A percentile compares a stretch with the other conserved stretches of the same genome.
phyloP scores from a whole-genome alignment of 495 filamentous ascomycete species.

The Pseudomonodictys pantanalensis region DNA sequence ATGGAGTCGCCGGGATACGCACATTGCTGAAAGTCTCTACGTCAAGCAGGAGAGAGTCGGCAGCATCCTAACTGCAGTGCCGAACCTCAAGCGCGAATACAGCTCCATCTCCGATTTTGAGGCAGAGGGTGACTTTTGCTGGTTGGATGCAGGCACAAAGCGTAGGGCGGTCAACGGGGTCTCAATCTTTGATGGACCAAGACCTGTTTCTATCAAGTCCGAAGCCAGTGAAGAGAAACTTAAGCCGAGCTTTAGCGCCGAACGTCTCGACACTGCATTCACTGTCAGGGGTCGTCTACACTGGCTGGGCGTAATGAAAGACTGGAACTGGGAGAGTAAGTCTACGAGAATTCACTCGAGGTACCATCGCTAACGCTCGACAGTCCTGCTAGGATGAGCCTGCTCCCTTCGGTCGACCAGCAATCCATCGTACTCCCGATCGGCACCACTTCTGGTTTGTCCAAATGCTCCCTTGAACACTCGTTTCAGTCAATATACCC shows the following conservation, averaged over 20 bases:
- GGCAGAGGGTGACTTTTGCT: slow-evolving; percentile 5
- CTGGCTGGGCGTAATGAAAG: slow-evolving; percentile 78
- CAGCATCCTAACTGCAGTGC: background rate
- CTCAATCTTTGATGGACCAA: slow-evolving; percentile 1
- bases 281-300: slow-evolving; percentile 68
- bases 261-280: slow-evolving; percentile 59
- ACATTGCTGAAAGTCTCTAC: background rate
- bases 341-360: background rate
- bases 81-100: slow-evolving; percentile 14
- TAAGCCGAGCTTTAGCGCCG: slow-evolving; percentile 7
- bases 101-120: slow-evolving; percentile 17
- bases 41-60: background rate
- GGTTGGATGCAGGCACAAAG: slow-evolving; percentile 9
- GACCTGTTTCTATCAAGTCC: slow-evolving; percentile 5
- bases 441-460: too few species aligned
- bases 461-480: too few species aligned
- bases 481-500: too few species aligned
- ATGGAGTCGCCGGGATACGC: slow-evolving; percentile 50
- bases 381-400: background rate
- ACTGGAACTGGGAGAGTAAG: slow-evolving; percentile 77
- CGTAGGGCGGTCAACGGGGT: slow-evolving; percentile 10
- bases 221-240: slow-evolving; percentile 4
- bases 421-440: too few species aligned
- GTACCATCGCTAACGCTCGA: background rate
- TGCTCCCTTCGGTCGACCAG: too few species aligned